Percentiles rank a stretch among this genome's conserved stretches.
Conservation (phyloP, 768 basidiomycete genomes). For the Amanita inopinata region DNA sequence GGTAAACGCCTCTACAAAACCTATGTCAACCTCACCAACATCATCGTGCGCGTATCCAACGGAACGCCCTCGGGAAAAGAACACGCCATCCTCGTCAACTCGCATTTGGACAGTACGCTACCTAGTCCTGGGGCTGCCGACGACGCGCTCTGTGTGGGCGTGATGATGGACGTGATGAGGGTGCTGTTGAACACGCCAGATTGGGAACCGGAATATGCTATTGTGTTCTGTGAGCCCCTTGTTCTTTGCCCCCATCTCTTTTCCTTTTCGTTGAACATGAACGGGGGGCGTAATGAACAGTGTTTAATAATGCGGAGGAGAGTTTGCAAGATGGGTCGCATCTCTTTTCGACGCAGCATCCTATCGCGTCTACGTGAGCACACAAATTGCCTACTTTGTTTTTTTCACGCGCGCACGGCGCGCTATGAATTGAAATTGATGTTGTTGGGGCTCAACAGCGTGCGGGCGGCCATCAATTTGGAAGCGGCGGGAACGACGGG, state of each 20-base stretch:
- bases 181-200: conserved; percentile 60
- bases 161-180: conserved; percentile 85
- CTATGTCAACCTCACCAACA: conserved; percentile 82
- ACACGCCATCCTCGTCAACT: conserved; percentile 79
- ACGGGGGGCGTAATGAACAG: conserved; percentile 24
- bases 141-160: conserved; percentile 79
- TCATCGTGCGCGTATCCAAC: conserved; percentile 79
- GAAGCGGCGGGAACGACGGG: conserved; percentile 91
- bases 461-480: conserved; percentile 82
- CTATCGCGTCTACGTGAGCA: conserved; percentile 55
- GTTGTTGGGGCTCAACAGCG: conserved; percentile 40
- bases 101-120: conserved; percentile 85
- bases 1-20: conserved; percentile 73
- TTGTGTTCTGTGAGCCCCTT: conserved; percentile 66
- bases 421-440: too few species aligned
- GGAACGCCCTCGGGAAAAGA: conserved; percentile 63
- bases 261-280: neutral
- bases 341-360: conserved; percentile 87
- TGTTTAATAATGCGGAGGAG: conserved; percentile 95
- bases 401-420: neutral
- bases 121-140: conserved; percentile 87
- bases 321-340: conserved; percentile 93
- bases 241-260: neutral
- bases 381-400: neutral
- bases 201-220: conserved; percentile 66